A percentile compares a stretch with the other conserved stretches of the same genome.
These are phyloP conservation scores for Linaria vulgaris DNA, from an alignment of 257 asterid species.

Conservation along the genomic window DNA sequence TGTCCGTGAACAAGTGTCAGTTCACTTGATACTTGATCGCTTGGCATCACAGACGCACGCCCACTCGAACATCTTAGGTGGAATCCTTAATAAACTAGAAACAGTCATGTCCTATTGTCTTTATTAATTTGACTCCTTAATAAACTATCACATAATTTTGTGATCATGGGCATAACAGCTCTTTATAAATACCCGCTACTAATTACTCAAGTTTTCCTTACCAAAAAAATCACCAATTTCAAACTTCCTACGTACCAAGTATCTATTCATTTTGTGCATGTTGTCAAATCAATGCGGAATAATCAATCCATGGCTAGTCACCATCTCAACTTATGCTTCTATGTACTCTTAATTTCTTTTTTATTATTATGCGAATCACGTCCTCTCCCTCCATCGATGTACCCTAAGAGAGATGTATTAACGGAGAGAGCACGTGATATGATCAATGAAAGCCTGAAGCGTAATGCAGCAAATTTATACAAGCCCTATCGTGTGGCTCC, in stretches of 20 bases:
- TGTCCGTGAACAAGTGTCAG: conserved; percentile 20
- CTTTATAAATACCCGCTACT: conserved; percentile 23
- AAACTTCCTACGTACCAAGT: neutral
- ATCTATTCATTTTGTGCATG: too few species aligned
- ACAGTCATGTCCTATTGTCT: neutral
- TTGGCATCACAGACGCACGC: conserved; percentile 20
- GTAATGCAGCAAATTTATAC: conserved; percentile 27
- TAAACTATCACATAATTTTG: neutral
- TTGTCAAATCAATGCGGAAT: neutral
- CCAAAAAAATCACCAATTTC: neutral
- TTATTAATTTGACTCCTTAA: conserved; percentile 12
- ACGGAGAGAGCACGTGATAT: conserved; percentile 32
- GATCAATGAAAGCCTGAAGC: conserved; percentile 28
- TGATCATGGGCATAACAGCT: neutral
- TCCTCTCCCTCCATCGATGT: neutral
- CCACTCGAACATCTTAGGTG: conserved; percentile 33
- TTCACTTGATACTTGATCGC: conserved; percentile 24
- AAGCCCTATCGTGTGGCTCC: conserved; percentile 36
- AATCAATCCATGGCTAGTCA: conserved; percentile 30
- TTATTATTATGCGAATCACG: conserved; percentile 20
- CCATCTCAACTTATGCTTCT: conserved; percentile 22
- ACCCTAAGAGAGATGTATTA: conserved; percentile 20
- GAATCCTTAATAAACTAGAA: conserved; percentile 20
- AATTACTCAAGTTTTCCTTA: conserved; percentile 17
- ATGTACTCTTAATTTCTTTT: conserved; percentile 26